Evolutionary conservation across 352 stramenopile genomes (phyloP).

Genomic region (Pythium coloratum): DNA sequence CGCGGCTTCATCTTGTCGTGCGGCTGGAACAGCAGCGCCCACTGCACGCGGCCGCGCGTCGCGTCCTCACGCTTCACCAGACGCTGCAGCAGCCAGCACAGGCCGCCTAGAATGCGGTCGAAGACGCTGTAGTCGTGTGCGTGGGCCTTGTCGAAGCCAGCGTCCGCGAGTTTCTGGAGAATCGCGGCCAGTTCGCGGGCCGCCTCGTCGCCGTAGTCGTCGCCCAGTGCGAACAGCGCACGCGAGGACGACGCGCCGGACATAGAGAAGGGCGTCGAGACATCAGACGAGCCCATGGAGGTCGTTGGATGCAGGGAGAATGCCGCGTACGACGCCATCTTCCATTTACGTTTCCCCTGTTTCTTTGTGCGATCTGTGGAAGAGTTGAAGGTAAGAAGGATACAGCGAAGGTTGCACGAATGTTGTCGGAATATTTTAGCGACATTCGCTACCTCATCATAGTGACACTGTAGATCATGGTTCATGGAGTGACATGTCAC

Average conservation of each 20-base stretch:
- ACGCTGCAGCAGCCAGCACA: slow-evolving; percentile 64
- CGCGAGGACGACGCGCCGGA: slow-evolving; percentile 6
- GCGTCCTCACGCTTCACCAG: slow-evolving; percentile 53
- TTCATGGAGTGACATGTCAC: no score
- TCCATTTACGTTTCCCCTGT: not conserved
- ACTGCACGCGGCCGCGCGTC: slow-evolving; percentile 47
- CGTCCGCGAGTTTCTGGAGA: slow-evolving; percentile 33
- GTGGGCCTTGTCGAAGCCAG: slow-evolving; percentile 49
- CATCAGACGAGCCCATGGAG: not conserved
- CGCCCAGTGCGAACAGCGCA: slow-evolving; percentile 17
- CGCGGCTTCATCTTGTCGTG: slow-evolving; percentile 67
- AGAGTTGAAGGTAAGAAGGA: not conserved
- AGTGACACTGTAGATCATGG: not conserved
- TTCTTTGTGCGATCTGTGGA: not conserved
- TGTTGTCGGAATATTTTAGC: not conserved
- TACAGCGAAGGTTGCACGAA: not conserved
- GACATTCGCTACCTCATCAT: not conserved
- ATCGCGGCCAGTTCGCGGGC: slow-evolving; percentile 29
- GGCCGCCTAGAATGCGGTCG: slow-evolving; percentile 57
- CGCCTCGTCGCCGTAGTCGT: slow-evolving; percentile 24
- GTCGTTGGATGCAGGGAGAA: not conserved
- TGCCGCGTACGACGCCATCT: not conserved
- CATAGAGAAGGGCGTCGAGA: slow-evolving; percentile 1
- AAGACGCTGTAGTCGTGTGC: slow-evolving; percentile 48
- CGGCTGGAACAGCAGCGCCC: slow-evolving; percentile 62